Percentiles rank a stretch among this genome's conserved stretches.
These are phyloP conservation scores for Ceratobasidium sp. DNA, from an alignment of 1,284 basidiomycete genomes.

Conservation along the genomic window DNA sequence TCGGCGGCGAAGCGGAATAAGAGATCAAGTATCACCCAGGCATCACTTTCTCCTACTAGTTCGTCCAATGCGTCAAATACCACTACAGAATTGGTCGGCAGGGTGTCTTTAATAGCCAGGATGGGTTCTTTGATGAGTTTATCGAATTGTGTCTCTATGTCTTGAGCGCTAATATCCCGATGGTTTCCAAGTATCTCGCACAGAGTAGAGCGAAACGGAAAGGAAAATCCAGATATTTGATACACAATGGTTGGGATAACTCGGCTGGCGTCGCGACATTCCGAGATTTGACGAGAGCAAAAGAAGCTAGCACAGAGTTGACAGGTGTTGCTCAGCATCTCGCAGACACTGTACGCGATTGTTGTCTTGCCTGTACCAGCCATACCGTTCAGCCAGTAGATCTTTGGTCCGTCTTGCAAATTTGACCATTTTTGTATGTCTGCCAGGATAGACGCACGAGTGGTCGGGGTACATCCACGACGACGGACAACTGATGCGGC, in stretches of 20 bases:
- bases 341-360: too few species aligned
- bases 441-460: constrained; percentile 40
- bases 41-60: background rate
- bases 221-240: constrained; percentile 15
- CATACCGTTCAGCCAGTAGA: too few species aligned
- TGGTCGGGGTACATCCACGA: constrained; percentile 30
- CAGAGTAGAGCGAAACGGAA: background rate
- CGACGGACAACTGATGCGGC: background rate
- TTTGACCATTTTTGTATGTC: constrained; percentile 40
- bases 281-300: too few species aligned
- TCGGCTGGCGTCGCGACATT: too few species aligned
- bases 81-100: background rate
- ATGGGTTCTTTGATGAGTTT: constrained; percentile 25
- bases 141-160: constrained; percentile 3
- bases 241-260: constrained; percentile 32
- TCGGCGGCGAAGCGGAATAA: background rate
- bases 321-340: too few species aligned
- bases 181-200: background rate
- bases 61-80: constrained; percentile 36
- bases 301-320: too few species aligned
- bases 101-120: background rate
- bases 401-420: background rate
- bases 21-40: background rate
- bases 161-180: background rate
- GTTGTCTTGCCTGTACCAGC: too few species aligned